phyloP scores from a whole-genome alignment of 2,329 filamentous ascomycete species.

The Aspergillus costaricaensis region DNA sequence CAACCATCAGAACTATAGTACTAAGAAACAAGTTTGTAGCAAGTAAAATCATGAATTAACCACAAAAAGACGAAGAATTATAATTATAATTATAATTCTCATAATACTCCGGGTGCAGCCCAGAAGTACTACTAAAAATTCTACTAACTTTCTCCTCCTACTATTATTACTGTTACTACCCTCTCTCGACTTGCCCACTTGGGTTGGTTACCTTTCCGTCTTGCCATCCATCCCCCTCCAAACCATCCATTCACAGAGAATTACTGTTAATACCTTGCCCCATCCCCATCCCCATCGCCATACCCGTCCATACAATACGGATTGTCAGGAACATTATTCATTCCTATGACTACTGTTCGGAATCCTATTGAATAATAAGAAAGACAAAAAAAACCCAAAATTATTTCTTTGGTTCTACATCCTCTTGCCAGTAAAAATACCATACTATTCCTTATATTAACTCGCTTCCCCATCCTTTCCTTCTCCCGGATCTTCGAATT shows the following conservation, averaged over 20 bases:
- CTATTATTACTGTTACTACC: background rate
- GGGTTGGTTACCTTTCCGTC: conserved; percentile 2
- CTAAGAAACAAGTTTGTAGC: too few relatives aligned
- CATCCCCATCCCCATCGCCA: background rate
- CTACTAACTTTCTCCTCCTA: background rate
- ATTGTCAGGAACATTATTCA: conserved; percentile 16
- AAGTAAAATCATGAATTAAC: too few relatives aligned
- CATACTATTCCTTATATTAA: background rate
- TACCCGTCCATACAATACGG: background rate
- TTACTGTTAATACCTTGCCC: background rate
- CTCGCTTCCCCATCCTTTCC: background rate
- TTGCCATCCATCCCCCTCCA: background rate
- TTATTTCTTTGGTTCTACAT: too few relatives aligned
- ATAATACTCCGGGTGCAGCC: background rate
- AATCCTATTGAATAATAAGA: background rate
- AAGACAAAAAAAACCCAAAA: background rate
- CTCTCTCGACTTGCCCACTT: background rate
- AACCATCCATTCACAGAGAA: background rate
- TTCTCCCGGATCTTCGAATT: background rate
- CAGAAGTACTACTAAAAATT: background rate
- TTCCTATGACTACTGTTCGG: conserved; percentile 2
- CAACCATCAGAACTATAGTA: too few relatives aligned
- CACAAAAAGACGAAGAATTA: background rate
- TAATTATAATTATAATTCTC: background rate
- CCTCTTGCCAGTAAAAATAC: too few relatives aligned